Conservation (phyloP, 2,329 filamentous ascomycete genomes). For the Colletotrichum kahawae region DNA sequence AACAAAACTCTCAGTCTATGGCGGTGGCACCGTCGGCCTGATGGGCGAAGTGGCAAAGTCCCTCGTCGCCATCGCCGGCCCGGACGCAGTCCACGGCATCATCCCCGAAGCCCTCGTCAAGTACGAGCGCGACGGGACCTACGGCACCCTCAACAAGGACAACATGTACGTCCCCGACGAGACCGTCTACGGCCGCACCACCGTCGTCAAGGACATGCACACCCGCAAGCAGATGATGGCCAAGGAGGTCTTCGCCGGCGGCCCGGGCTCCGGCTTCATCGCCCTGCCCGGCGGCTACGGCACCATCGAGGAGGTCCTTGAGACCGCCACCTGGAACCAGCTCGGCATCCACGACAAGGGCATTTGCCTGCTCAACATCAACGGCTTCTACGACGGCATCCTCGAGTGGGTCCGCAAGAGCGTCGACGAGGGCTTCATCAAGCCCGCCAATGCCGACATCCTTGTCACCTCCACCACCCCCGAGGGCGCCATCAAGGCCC, state of each 20-base stretch:
- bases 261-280: conserved; percentile 85
- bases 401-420: conserved; percentile 80
- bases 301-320: conserved; percentile 94
- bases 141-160: conserved; percentile 46
- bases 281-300: conserved; percentile 90
- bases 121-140: conserved; percentile 72
- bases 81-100: conserved; percentile 85
- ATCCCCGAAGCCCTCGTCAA: conserved; percentile 86
- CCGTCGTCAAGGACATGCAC: conserved; percentile 94
- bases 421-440: conserved; percentile 79
- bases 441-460: conserved; percentile 72
- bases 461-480: conserved; percentile 76
- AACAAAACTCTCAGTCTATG: conserved; percentile 69
- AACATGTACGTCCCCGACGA: conserved; percentile 68
- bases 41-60: conserved; percentile 95
- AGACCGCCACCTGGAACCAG: conserved; percentile 94
- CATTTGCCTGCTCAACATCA: conserved; percentile 83
- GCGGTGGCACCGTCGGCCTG: conserved; percentile 89
- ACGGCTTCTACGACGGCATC: conserved; percentile 91
- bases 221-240: conserved; percentile 95
- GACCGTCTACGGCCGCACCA: conserved; percentile 78
- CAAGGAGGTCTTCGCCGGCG: conserved; percentile 80
- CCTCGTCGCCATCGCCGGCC: conserved; percentile 82
- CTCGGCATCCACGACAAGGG: conserved; percentile 85
- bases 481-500: conserved; percentile 71